Evolutionary conservation across 1,284 basidiomycete genomes (phyloP), one percentile per base, ranked within the genome.

Genomic region (Austroboletus niveus): DNA sequence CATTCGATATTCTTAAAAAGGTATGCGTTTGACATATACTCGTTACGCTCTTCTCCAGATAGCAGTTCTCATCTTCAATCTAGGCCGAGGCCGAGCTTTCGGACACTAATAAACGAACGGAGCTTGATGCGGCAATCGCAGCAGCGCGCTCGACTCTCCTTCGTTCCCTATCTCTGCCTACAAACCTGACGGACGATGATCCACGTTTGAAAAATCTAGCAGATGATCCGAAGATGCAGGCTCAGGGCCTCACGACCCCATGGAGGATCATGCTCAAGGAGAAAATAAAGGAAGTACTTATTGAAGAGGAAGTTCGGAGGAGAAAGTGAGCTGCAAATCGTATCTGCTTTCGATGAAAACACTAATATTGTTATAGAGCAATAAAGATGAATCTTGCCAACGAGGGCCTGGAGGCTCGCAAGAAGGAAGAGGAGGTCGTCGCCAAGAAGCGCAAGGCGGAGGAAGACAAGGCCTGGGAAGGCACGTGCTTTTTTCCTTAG

Each of bases 361-460:
- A 20, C 49, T 50, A 9, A 47, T 31, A 34, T 36, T 10, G 5
- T 30, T 4, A n/a, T 54, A 91, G 89, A 63, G 88, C 89, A 3
- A 71, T 91, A 58, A 92, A 92, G 73, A 84, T 91, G 84, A 91
- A 91, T 62, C 70, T 92, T 45, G 89, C 89, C 4, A 92, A 92
- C 60, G 89, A 92, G 69, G 89, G 89, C 12, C 71, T 90, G 4
- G 89, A 92, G 64, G 89, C 89, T 9, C 78, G 82, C 59, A 89
- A 86, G 75, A 92, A 92, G 67, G 89, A 92, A 52, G 89, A 89
- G 51, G 89, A 92, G 59, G 75, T 86, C n/a, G 69, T 74, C 17
- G 59, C 79, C 15, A 85, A 70, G 73, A 92, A 92, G 69, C 79
- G 89, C 51, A 92, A 92, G 63, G 89, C 79, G 3, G 89, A 92